phyloP scores from a whole-genome alignment of 768 basidiomycete species.

The Austroboletus festivus region DNA sequence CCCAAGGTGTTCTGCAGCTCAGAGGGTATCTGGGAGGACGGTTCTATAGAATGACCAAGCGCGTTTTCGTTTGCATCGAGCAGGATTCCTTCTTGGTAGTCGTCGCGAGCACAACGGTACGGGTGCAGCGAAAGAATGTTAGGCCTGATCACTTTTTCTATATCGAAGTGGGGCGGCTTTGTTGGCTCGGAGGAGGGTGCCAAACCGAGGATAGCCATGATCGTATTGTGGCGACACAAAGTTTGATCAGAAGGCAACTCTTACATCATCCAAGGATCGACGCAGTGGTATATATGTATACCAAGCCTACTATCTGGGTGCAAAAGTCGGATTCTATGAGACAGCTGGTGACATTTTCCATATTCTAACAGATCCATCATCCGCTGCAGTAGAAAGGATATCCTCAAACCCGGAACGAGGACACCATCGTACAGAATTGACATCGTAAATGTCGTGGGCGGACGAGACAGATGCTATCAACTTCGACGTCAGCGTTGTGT shows the following conservation, averaged over 20 bases:
- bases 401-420: slow-evolving; percentile 59
- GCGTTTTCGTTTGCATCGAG: slow-evolving; percentile 99
- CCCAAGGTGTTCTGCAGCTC: slow-evolving; percentile 39
- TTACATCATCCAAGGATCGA: too few species aligned
- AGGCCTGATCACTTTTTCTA: slow-evolving; percentile 82
- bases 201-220: slow-evolving; percentile 69
- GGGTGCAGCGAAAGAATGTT: slow-evolving; percentile 91
- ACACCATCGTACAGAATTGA: slow-evolving; percentile 87
- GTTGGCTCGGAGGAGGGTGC: slow-evolving; percentile 38
- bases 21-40: slow-evolving; percentile 27
- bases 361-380: slow-evolving; percentile 80
- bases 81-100: slow-evolving; percentile 87
- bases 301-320: too few species aligned
- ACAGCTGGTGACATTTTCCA: slow-evolving; percentile 51
- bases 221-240: too few species aligned
- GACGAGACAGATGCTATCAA: slow-evolving; percentile 56
- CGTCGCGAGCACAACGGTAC: slow-evolving; percentile 94
- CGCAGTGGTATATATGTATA: too few species aligned
- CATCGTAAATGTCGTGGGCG: slow-evolving; percentile 81
- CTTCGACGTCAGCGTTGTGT: slow-evolving; percentile 31
- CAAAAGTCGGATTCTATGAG: too few species aligned
- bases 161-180: slow-evolving; percentile 78
- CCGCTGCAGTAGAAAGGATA: slow-evolving; percentile 77
- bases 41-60: slow-evolving; percentile 76
- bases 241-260: too few species aligned